A percentile compares a stretch with the other conserved stretches of the same genome.
phyloP scores from a whole-genome alignment of 495 filamentous ascomycete species.

The Neurospora tetrasperma region DNA sequence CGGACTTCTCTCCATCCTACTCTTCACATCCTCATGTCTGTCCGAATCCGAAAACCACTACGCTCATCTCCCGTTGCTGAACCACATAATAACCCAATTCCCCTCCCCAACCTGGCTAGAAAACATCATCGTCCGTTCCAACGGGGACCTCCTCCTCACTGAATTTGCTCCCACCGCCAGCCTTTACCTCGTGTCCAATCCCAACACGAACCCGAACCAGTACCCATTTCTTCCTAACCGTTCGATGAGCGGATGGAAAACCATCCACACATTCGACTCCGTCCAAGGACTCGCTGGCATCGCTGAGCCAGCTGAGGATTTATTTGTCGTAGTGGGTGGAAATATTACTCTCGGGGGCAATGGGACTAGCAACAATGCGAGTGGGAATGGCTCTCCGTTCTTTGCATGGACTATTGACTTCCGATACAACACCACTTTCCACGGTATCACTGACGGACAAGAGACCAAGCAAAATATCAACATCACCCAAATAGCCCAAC shows the following conservation, averaged over 20 bases:
- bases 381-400: not conserved
- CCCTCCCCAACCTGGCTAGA: conserved; percentile 28
- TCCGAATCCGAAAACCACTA: not conserved
- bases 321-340: not conserved
- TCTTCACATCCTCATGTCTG: not conserved
- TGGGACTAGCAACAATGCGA: not conserved
- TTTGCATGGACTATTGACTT: not conserved
- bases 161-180: conserved; percentile 11
- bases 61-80: not conserved
- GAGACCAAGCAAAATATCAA: too few relatives aligned
- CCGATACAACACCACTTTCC: too few relatives aligned
- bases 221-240: too few relatives aligned
- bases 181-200: conserved; percentile 3
- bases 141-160: conserved; percentile 27
- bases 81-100: conserved; percentile 15
- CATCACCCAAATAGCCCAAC: not conserved
- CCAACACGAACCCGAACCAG: not conserved
- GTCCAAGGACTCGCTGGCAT: not conserved
- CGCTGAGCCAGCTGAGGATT: not conserved
- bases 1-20: not conserved
- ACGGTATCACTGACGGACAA: too few relatives aligned
- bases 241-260: too few relatives aligned
- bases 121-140: conserved; percentile 29
- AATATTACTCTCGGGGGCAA: not conserved
- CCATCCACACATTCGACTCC: not conserved